phyloP scores from a whole-genome alignment of 768 basidiomycete genomes.

The Chiua virens region DNA sequence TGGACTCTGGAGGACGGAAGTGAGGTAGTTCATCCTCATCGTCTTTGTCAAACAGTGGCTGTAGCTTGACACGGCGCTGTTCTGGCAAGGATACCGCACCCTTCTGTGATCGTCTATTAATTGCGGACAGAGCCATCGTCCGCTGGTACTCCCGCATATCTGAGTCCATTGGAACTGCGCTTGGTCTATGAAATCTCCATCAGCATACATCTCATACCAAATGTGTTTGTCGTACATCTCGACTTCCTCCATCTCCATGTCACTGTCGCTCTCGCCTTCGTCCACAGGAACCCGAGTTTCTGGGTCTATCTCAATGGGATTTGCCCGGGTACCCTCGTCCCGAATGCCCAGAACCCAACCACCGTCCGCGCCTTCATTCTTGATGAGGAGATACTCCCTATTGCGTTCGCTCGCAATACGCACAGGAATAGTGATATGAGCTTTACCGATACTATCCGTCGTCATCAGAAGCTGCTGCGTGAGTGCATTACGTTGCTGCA shows the following conservation, averaged over 20 bases:
- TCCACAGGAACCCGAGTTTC: constrained; percentile 42
- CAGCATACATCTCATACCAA: constrained; percentile 2
- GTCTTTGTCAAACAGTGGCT: constrained; percentile 55
- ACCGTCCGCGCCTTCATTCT: constrained; percentile 82
- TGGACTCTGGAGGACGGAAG: constrained; percentile 24
- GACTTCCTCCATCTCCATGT: constrained; percentile 82
- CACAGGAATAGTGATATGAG: constrained; percentile 86
- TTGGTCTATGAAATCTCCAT: constrained; percentile 28
- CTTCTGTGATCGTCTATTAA: constrained; percentile 48
- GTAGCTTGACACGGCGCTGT: constrained; percentile 36
- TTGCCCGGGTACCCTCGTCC: constrained; percentile 79
- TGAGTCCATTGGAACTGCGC: constrained; percentile 43
- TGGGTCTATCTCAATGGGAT: constrained; percentile 85
- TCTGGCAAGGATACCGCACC: constrained; percentile 27
- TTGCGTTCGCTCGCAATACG: constrained; percentile 95
- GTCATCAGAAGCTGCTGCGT: constrained; percentile 93
- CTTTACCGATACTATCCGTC: constrained; percentile 90
- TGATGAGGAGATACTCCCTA: constrained; percentile 90
- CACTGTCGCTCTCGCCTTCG: constrained; percentile 47
- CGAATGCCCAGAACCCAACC: constrained; percentile 95
- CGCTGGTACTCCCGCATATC: constrained; percentile 65
- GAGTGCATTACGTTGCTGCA: constrained; percentile 83
- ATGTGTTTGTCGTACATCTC: constrained; percentile 49
- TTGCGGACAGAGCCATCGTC: constrained; percentile 59
- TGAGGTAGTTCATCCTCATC: constrained; percentile 43